phyloP scores from a whole-genome alignment of 1,139 yeast species.

The Debaryomycetaceae sp. region DNA sequence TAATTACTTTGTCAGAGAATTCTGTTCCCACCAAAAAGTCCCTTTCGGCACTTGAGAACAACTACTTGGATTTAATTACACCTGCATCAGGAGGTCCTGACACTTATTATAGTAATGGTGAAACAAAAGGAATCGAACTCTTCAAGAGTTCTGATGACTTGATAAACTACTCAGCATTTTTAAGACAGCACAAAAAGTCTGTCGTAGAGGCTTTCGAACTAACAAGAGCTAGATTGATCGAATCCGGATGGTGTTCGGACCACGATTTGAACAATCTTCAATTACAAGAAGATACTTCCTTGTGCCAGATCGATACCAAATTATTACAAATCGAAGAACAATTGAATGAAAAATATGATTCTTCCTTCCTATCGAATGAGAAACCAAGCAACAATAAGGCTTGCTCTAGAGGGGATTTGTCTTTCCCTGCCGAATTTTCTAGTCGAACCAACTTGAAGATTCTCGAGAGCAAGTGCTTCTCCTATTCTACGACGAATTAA shows the following conservation, averaged over 20 bases:
- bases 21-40: conserved; percentile 26
- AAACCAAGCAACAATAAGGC: not conserved
- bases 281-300: conserved; percentile 32
- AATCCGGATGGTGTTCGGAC: conserved; percentile 46
- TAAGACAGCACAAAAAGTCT: conserved; percentile 29
- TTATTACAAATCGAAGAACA: conserved; percentile 29
- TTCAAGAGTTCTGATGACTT: conserved; percentile 20
- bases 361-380: conserved; percentile 15
- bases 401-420: not conserved
- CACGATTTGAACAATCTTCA: conserved; percentile 43
- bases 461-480: conserved; percentile 25
- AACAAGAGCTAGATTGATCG: conserved; percentile 32
- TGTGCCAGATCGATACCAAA: conserved; percentile 32
- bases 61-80: conserved; percentile 22
- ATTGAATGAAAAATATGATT: conserved; percentile 24
- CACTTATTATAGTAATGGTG: conserved; percentile 6
- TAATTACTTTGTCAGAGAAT: conserved; percentile 41
- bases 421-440: not conserved
- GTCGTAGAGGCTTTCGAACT: conserved; percentile 33
- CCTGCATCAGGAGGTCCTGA: conserved; percentile 2
- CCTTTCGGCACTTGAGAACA: conserved; percentile 29
- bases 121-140: not conserved
- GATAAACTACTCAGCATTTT: conserved; percentile 28
- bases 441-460: conserved; percentile 11
- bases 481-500: conserved; percentile 17